Conservation (phyloP, 2,329 filamentous ascomycete species). For the Gnomoniopsis smithogilvyi region DNA sequence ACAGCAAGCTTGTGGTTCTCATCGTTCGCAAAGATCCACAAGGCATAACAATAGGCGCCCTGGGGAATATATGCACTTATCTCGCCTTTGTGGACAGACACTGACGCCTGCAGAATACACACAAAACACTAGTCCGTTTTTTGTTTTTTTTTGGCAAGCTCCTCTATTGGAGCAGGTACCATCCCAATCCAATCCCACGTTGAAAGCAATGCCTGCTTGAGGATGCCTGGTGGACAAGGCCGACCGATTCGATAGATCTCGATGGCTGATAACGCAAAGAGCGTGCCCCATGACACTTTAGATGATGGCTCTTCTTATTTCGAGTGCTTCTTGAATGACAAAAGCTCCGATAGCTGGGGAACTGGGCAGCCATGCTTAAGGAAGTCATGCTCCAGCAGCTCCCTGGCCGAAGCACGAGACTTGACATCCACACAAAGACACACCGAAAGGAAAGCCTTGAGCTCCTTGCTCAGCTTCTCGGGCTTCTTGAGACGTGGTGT, state of each 20-base stretch:
- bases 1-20: no score
- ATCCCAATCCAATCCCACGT: background rate
- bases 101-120: background rate
- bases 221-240: background rate
- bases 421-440: slow-evolving; percentile 97
- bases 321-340: slow-evolving; percentile 78
- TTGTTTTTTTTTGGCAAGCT: no score
- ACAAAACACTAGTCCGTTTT: background rate
- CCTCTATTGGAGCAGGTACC: background rate
- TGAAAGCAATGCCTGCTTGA: background rate
- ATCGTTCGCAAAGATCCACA: background rate
- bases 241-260: background rate
- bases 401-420: slow-evolving; percentile 85
- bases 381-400: slow-evolving; percentile 90
- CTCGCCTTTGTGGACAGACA: background rate
- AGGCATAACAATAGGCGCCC: background rate
- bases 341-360: slow-evolving; percentile 76
- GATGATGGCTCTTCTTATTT: slow-evolving; percentile 43
- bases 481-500: slow-evolving; percentile 97
- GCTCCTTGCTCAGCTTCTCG: slow-evolving; percentile 94
- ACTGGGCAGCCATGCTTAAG: slow-evolving; percentile 86
- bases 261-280: background rate
- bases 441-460: slow-evolving; percentile 94
- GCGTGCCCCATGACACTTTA: background rate
- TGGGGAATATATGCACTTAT: background rate